Evolutionary conservation across 768 basidiomycete species (phyloP).

Genomic region (Rossbeevera mucosa): DNA sequence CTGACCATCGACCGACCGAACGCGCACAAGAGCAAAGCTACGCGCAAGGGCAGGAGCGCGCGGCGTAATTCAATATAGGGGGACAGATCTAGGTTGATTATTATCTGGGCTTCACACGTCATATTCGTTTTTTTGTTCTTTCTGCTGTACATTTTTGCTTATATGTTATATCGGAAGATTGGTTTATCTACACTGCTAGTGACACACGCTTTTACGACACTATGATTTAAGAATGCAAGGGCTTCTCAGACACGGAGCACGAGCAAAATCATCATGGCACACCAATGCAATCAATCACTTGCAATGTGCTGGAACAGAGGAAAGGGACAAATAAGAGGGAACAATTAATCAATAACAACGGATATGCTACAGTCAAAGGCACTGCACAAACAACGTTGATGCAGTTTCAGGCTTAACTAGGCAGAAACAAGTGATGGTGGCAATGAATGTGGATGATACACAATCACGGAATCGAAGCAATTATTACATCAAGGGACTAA

Average conservation of each 20-base stretch:
- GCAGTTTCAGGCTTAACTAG: conserved; percentile 10
- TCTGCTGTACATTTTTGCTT: neutral
- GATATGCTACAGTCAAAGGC: conserved; percentile 24
- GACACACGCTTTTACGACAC: conserved; percentile 12
- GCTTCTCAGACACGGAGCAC: conserved; percentile 10
- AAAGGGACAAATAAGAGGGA: conserved; percentile 23
- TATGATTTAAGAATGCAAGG: conserved; percentile 13
- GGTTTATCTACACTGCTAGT: conserved; percentile 18
- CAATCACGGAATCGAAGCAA: conserved; percentile 11
- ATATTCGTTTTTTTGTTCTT: neutral
- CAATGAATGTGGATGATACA: conserved; percentile 19
- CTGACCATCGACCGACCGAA: conserved; percentile 58
- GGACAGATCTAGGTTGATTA: neutral
- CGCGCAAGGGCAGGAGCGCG: conserved; percentile 68
- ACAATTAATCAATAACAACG: conserved; percentile 36
- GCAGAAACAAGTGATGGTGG: conserved; percentile 5
- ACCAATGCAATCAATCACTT: conserved; percentile 7
- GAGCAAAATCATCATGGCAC: conserved; percentile 8
- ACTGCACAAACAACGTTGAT: conserved; percentile 8
- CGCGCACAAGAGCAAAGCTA: conserved; percentile 37
- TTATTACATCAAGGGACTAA: conserved; percentile 14
- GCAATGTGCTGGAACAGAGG: conserved; percentile 2
- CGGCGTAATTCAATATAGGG: conserved; percentile 65
- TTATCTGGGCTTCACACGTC: neutral
- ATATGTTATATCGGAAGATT: conserved; percentile 10